Conservation (phyloP, 805 yeast species). For the Zygoascus flipseniorum region DNA sequence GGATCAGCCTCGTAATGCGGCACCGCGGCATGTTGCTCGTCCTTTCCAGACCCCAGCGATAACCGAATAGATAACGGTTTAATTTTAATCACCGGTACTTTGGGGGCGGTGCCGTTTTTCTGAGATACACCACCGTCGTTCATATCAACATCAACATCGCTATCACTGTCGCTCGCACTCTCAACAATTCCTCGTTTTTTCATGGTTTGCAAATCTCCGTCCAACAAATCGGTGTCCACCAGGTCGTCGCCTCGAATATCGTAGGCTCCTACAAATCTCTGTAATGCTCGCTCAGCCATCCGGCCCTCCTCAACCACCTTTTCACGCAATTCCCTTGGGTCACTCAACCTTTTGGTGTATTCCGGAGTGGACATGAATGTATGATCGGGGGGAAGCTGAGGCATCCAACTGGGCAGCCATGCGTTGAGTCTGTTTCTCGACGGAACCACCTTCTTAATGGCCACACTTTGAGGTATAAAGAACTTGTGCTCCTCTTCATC, state of each 20-base stretch:
- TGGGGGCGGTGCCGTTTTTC: background rate
- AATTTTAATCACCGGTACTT: background rate
- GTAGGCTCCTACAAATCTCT: constrained; percentile 37
- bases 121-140: background rate
- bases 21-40: background rate
- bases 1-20: background rate
- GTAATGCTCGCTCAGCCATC: constrained; percentile 69
- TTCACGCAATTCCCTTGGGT: constrained; percentile 62
- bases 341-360: constrained; percentile 52
- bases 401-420: constrained; percentile 69
- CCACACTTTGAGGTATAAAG: constrained; percentile 44
- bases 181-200: background rate
- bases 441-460: constrained; percentile 49
- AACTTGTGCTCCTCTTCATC: constrained; percentile 41
- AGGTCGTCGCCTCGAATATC: constrained; percentile 9
- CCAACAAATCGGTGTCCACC: background rate
- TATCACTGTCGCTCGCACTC: background rate
- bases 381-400: constrained; percentile 88
- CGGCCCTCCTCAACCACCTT: constrained; percentile 73
- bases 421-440: constrained; percentile 33
- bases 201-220: background rate
- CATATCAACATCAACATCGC: background rate
- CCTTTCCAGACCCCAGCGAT: background rate
- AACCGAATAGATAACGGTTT: background rate
- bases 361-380: constrained; percentile 75